Conservation (phyloP, 2,329 filamentous ascomycete species). For the Fusarium miscanthi region DNA sequence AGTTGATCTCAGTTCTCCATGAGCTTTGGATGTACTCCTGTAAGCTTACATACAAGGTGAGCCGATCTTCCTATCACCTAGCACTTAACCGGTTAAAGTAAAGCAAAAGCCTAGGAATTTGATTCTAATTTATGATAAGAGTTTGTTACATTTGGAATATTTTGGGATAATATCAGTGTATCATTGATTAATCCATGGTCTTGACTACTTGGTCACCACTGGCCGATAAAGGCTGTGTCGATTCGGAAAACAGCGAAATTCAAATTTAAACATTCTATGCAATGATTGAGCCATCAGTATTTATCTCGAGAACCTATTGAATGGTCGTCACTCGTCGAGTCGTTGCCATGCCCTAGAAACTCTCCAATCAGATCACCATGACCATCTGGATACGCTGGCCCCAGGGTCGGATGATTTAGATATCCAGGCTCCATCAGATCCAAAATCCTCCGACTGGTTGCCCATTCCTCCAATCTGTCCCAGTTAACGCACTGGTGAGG, state of each 20-base stretch:
- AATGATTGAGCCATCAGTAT: too few relatives aligned
- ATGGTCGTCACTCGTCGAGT: fast-evolving
- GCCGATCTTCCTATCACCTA: fast-evolving
- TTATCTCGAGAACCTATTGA: not conserved
- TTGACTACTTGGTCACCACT: not conserved
- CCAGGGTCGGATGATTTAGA: not conserved
- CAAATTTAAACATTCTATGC: too few relatives aligned
- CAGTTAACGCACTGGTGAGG: not conserved
- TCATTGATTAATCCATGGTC: too few relatives aligned
- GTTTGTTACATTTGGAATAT: fast-evolving
- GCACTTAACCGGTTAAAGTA: not conserved
- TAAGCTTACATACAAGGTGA: not conserved
- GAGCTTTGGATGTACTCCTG: not conserved
- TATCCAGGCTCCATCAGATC: not conserved
- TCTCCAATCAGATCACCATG: not conserved
- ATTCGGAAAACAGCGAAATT: too few relatives aligned
- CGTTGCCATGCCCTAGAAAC: not conserved
- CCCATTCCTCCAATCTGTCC: not conserved
- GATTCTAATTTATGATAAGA: too few relatives aligned
- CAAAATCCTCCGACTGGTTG: not conserved
- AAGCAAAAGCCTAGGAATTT: too few relatives aligned
- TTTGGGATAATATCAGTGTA: too few relatives aligned
- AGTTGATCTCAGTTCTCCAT: not conserved
- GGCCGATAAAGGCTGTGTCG: too few relatives aligned
- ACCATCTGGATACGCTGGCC: not conserved